Base-by-base conservation (phyloP, 1,284 basidiomycete species). In the Fistulina hepatica region DNA sequence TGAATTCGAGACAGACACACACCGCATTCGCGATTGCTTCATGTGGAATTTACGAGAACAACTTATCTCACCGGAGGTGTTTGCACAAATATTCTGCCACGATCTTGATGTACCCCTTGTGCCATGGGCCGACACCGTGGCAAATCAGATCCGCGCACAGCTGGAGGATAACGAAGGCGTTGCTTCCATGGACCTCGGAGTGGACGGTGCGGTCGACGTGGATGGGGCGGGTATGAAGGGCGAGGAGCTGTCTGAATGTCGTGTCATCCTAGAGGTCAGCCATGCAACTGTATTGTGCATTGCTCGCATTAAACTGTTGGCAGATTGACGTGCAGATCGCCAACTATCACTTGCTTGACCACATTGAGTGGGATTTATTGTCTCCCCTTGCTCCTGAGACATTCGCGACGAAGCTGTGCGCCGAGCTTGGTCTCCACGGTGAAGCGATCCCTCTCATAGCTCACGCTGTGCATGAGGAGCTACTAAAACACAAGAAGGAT, bases 251-350 rank as follows among this genome's bases (percentile, higher is more conserved):
- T 73, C 83, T 3, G 91, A 95, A 55, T 89, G 90, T 54, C 73
- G 92, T 22, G 88, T 94, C 34, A 79, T 94, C 44, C 64, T 95
- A 35, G 90, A 89, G 51, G 89, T 93, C 54, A 57, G 85, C 24
- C 13, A 41, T 27, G 20, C 25, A 17, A 21, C 25, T 23, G 7
- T 28, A n/a, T 15, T n/a, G 13, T 10, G 15, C 19, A n/a, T 19
- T 5, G n/a, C 12, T 9, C 20, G 6, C 27, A 16, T 23, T 10
- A n/a, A 22, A 6, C 12, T 13, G 28, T 30, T 21, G 25, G 13
- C 59, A 95, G 89, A 89, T 98, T 56, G 93, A 98, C 60, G 89
- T 98, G n/a, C 94, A 97, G 59, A 86, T 98, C 54, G 83, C 82
- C 33, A 86, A 82, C 13, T 72, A 91, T 56, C 88, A 94, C 57